These are phyloP conservation scores for Penicillium waksmanii DNA, from an alignment of 495 filamentous ascomycete species.

Conservation along the genomic window DNA sequence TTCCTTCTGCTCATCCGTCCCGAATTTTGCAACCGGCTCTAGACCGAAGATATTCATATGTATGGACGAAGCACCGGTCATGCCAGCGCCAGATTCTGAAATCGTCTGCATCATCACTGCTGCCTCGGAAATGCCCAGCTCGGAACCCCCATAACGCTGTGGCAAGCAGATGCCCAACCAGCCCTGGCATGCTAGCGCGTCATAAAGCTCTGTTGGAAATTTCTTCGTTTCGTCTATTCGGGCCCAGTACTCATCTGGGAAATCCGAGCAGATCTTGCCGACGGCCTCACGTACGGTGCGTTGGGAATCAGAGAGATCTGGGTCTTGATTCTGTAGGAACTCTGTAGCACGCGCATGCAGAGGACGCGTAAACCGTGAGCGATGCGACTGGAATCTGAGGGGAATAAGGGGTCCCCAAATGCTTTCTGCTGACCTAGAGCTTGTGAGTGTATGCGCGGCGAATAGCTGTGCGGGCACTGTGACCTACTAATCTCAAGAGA, in stretches of 20 bases:
- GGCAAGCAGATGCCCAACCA: constrained; percentile 80
- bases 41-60: constrained; percentile 79
- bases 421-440: background rate
- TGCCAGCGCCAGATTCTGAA: constrained; percentile 72
- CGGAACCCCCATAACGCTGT: constrained; percentile 68
- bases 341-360: constrained; percentile 24
- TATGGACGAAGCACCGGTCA: constrained; percentile 74
- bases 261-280: constrained; percentile 64
- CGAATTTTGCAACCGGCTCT: constrained; percentile 72
- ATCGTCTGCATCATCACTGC: constrained; percentile 85
- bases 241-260: constrained; percentile 65
- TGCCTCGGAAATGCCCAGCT: constrained; percentile 66
- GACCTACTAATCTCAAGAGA: background rate
- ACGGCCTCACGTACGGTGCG: constrained; percentile 71
- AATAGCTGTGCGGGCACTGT: background rate
- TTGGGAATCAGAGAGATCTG: constrained; percentile 42
- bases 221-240: constrained; percentile 10
- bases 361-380: background rate
- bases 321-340: constrained; percentile 22
- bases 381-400: background rate
- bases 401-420: background rate
- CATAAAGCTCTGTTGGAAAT: constrained; percentile 59
- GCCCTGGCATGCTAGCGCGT: constrained; percentile 68
- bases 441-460: background rate
- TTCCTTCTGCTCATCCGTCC: constrained; percentile 58